These are phyloP conservation scores for Ceratorhiza oryzae-sativae DNA, from an alignment of 1,284 basidiomycete genomes.

Conservation along the genomic window DNA sequence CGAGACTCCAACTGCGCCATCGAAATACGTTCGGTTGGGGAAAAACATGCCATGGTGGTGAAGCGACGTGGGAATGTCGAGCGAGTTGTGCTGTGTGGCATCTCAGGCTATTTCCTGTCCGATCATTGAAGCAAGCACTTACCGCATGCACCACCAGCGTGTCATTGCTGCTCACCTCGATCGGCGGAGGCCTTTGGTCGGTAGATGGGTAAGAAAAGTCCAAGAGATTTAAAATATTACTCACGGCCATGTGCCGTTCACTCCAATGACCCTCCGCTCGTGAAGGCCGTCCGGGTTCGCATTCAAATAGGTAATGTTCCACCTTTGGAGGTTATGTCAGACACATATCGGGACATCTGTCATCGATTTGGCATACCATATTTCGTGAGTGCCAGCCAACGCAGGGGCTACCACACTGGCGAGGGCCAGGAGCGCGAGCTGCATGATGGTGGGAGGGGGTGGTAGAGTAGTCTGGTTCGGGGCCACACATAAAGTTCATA, in stretches of 20 bases:
- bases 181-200: conserved; percentile 71
- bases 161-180: conserved; percentile 76
- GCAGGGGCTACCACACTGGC: neutral
- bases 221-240: conserved; percentile 47
- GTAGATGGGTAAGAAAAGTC: neutral
- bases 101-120: neutral
- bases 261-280: conserved; percentile 78
- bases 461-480: conserved; percentile 1
- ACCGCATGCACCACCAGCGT: conserved; percentile 73
- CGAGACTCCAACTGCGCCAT: conserved; percentile 82
- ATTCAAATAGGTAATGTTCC: conserved; percentile 77
- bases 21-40: conserved; percentile 84
- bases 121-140: conserved; percentile 9
- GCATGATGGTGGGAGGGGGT: conserved; percentile 29
- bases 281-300: conserved; percentile 79
- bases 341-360: neutral
- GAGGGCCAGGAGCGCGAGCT: conserved; percentile 16
- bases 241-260: conserved; percentile 92
- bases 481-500: conserved; percentile 24
- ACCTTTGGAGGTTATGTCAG: conserved; percentile 49
- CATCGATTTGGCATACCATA: conserved; percentile 27
- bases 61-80: conserved; percentile 68
- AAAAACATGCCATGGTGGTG: conserved; percentile 96
- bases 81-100: conserved; percentile 59
- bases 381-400: conserved; percentile 40